Conservation (phyloP, 169 alveolate species). For the Plasmodium blacklocki region DNA sequence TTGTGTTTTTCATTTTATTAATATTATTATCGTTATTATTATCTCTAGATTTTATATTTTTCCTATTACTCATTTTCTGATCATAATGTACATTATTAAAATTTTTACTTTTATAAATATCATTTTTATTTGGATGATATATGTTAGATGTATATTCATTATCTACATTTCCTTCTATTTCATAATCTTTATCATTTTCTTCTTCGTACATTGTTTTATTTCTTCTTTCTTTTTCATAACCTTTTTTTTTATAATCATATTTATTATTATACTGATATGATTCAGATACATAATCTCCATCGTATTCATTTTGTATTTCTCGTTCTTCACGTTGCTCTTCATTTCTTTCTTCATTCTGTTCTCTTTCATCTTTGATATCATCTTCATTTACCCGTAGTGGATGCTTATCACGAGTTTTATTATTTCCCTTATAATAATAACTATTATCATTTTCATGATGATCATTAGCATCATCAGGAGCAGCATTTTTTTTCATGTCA, state of each 20-base stretch:
- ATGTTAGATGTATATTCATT: background rate
- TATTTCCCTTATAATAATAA: too few species aligned
- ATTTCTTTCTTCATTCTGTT: background rate
- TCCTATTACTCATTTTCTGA: constrained; percentile 25
- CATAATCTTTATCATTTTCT: constrained; percentile 3
- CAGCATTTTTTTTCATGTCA: background rate
- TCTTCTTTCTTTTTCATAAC: background rate
- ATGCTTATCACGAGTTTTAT: too few species aligned
- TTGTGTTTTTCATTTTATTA: constrained; percentile 29
- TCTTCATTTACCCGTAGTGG: too few species aligned
- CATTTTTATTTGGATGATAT: constrained; percentile 26
- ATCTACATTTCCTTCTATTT: background rate
- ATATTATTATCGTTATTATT: too few species aligned
- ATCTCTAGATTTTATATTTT: constrained; percentile 18
- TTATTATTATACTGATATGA: too few species aligned
- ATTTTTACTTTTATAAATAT: background rate
- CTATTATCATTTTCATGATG: background rate
- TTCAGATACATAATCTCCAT: too few species aligned
- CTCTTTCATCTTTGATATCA: too few species aligned
- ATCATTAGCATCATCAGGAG: background rate
- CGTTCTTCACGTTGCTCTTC: background rate
- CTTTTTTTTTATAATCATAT: background rate
- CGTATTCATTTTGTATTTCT: too few species aligned
- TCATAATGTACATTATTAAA: constrained; percentile 1
- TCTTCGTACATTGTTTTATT: background rate